Percentiles rank a stretch among this genome's conserved stretches.
Evolutionary conservation across 2,329 filamentous ascomycete species (phyloP).

Genomic region (Cercospora zeae-maydis): DNA sequence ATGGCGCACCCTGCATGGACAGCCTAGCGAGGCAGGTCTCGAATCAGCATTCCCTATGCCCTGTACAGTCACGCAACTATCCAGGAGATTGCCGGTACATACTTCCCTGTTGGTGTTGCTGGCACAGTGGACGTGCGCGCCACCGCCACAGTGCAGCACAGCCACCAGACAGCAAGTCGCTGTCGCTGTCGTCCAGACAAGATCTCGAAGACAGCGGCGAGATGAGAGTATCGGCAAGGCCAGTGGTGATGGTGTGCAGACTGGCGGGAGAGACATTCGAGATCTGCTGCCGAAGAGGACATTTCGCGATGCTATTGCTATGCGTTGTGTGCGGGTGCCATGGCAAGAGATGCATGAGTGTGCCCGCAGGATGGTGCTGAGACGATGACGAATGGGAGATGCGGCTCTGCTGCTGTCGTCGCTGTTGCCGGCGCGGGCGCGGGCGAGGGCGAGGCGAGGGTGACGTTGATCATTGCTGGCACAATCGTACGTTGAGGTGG

Average conservation of each 20-base stretch:
- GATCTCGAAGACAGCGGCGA: background rate
- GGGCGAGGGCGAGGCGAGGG: background rate
- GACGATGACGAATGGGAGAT: background rate
- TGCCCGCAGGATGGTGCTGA: background rate
- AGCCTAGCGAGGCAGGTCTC: too few relatives aligned
- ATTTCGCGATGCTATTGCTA: too few relatives aligned
- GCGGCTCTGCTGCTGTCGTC: background rate
- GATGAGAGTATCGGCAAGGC: background rate
- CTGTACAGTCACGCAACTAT: too few relatives aligned
- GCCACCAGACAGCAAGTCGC: background rate
- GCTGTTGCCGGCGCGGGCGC: background rate
- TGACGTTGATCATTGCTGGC: background rate
- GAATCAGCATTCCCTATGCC: too few relatives aligned
- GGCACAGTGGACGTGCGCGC: too few relatives aligned
- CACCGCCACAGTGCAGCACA: background rate
- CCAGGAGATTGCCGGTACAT: too few relatives aligned
- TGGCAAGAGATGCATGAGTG: too few relatives aligned
- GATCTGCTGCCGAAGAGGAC: too few relatives aligned
- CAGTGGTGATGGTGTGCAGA: background rate
- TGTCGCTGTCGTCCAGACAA: background rate
- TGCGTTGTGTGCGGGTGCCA: too few relatives aligned
- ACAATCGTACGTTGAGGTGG: conserved; percentile 10
- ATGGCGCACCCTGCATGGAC: too few relatives aligned
- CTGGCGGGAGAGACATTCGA: too few relatives aligned
- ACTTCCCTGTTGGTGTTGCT: too few relatives aligned